Evolutionary conservation across 805 yeast species (phyloP).

Genomic region (Wickerhamomyces xylosicus): DNA sequence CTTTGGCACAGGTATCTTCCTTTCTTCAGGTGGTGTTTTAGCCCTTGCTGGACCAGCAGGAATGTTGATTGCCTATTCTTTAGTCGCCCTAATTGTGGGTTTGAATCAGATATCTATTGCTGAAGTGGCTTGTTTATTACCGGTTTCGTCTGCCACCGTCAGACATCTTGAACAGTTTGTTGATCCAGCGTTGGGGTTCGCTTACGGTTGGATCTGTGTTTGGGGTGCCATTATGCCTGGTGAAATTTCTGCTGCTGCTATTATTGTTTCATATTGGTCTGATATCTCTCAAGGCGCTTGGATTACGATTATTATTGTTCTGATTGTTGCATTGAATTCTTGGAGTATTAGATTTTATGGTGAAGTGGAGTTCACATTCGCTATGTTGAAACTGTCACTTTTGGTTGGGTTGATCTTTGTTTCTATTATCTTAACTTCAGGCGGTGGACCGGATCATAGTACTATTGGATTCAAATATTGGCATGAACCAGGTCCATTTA

Average conservation of each 20-base stretch:
- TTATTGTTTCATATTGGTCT: conserved; percentile 34
- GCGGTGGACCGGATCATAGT: conserved; percentile 31
- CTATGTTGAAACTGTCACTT: conserved; percentile 31
- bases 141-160: conserved; percentile 25
- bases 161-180: conserved; percentile 26
- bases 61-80: conserved; percentile 21
- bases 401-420: conserved; percentile 36
- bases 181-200: conserved; percentile 35
- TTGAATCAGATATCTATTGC: conserved; percentile 29
- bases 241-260: conserved; percentile 35
- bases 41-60: conserved; percentile 26
- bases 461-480: conserved; percentile 29
- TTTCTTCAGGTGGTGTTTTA: conserved; percentile 27
- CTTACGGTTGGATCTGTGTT: conserved; percentile 33
- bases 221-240: conserved; percentile 33
- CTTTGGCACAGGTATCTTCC: conserved; percentile 31
- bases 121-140: conserved; percentile 26
- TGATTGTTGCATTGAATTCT: conserved; percentile 24
- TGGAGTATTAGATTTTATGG: conserved; percentile 33
- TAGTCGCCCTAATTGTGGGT: conserved; percentile 26
- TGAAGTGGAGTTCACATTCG: conserved; percentile 36
- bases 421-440: conserved; percentile 32
- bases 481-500: conserved; percentile 19
- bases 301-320: conserved; percentile 29
- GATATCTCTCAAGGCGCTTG: conserved; percentile 32